Base-by-base conservation (phyloP, 2,329 filamentous ascomycete genomes). In the Gaeumannomyces sp. region DNA sequence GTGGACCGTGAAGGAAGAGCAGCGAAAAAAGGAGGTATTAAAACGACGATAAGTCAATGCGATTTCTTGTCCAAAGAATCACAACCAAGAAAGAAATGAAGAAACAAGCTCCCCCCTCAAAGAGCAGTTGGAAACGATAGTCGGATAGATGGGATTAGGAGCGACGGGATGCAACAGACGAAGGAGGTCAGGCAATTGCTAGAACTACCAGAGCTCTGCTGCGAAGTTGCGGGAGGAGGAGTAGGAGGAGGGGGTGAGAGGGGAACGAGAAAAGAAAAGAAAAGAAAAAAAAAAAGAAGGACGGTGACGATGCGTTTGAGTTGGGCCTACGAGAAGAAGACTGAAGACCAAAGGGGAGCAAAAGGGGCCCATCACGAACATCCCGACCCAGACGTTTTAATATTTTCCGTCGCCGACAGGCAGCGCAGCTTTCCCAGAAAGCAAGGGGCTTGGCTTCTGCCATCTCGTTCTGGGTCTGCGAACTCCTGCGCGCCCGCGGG, bases 181-280 rank as follows among this genome's bases (percentile, higher is more conserved):
- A 67, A 72, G 72, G 64, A 67, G 66, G 68, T 60, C 68, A 53
- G 68, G 69, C 68, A 72, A 73, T 72, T 72, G 70, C 71, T 68
- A 73, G 76, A 80, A 78, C 80, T 82, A 75, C 79, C 79, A 76
- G 81, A 82, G 80, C 78, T 79, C 75, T 78, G 77, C 74, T 74
- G 61, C 58, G 28, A 38, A 28, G 38, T 62, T 29, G n/a, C 13
- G 19, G 61, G 60, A 65, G 64, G 64, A 67, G 64, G 67, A 69
- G n/a, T n/a, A n/a, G 67, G 66, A 60, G 61, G 61, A 65, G 69
- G 65, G 67, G 66, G 58, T 64, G 60, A 67, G 65, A 65, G 38
- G 35, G 64, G 64, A 65, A 19, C 45, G 29, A 57, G 29, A n/a
- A 38, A 56, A 60, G 61, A 64, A 61, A 50, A 56, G 56, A 66